Percentiles rank a stretch among this genome's conserved stretches.
These are phyloP conservation scores for Lizonia empirigonia DNA, from an alignment of 2,329 filamentous ascomycete species.

Conservation along the genomic window DNA sequence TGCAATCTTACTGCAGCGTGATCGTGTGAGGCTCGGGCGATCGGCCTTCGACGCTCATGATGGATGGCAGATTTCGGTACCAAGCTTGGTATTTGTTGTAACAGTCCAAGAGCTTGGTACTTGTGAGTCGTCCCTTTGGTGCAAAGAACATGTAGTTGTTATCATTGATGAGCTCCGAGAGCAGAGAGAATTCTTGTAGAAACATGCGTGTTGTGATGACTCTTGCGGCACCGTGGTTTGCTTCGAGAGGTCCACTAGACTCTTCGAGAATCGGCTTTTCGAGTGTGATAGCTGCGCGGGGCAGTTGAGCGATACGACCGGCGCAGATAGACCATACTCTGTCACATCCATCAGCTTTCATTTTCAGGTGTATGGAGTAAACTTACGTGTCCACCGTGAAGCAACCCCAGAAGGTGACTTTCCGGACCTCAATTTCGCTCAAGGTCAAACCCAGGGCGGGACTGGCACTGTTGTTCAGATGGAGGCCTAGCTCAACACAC, in stretches of 20 bases:
- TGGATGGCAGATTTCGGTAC: conserved; percentile 71
- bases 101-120: conserved; percentile 65
- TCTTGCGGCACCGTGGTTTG: conserved; percentile 17
- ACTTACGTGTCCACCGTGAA: conserved; percentile 57
- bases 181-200: conserved; percentile 65
- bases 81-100: conserved; percentile 74
- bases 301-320: conserved; percentile 56
- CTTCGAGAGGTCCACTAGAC: conserved; percentile 56
- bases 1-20: conserved; percentile 68
- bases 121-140: conserved; percentile 68
- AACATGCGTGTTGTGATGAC: conserved; percentile 44
- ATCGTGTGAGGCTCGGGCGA: conserved; percentile 72
- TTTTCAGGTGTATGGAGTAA: not conserved
- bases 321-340: conserved; percentile 54
- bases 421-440: conserved; percentile 56
- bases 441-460: conserved; percentile 41
- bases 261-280: conserved; percentile 62
- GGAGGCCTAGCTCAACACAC: conserved; percentile 73
- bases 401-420: conserved; percentile 60
- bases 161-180: conserved; percentile 75
- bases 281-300: conserved; percentile 55
- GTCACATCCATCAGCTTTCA: conserved; percentile 4
- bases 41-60: conserved; percentile 57
- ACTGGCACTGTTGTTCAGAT: conserved; percentile 54
- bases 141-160: conserved; percentile 75